Conservation (phyloP, 768 basidiomycete genomes). For the Suillus brevipes region DNA sequence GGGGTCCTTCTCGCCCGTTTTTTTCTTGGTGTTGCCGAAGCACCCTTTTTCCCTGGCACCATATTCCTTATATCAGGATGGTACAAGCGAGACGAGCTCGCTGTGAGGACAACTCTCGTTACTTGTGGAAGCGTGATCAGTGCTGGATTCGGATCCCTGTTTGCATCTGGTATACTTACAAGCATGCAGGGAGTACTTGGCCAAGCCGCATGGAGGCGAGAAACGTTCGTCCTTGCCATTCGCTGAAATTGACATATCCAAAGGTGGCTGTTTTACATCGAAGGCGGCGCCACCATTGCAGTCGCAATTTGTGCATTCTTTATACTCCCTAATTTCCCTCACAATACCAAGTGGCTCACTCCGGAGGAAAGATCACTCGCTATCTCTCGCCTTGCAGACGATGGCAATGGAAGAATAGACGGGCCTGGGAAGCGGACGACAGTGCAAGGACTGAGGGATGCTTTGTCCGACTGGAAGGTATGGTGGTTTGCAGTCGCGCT, state of each 20-base stretch:
- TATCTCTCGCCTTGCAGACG: constrained; percentile 56
- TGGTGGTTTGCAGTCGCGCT: constrained; percentile 34
- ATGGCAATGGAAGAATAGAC: constrained; percentile 62
- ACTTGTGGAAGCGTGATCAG: constrained; percentile 69
- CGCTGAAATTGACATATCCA: not conserved
- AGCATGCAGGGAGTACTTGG: constrained; percentile 66
- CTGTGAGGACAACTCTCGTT: constrained; percentile 59
- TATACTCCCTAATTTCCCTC: constrained; percentile 70
- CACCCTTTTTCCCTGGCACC: constrained; percentile 64
- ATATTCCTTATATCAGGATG: constrained; percentile 67
- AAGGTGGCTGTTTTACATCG: constrained; percentile 69
- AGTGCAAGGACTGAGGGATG: constrained; percentile 48
- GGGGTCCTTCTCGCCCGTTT: constrained; percentile 68
- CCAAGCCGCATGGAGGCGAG: constrained; percentile 66
- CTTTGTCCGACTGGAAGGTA: constrained; percentile 72
- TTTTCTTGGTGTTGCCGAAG: constrained; percentile 69
- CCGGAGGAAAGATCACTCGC: constrained; percentile 53
- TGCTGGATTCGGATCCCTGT: constrained; percentile 75
- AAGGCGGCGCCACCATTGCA: constrained; percentile 54
- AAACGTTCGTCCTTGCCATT: not conserved
- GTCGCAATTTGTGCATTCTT: constrained; percentile 51
- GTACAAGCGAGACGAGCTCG: constrained; percentile 63
- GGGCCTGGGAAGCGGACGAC: constrained; percentile 27
- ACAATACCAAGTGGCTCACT: constrained; percentile 54
- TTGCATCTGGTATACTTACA: constrained; percentile 70